These are phyloP conservation scores for Aspergillus transmontanensis DNA, from an alignment of 2,329 filamentous ascomycete genomes.

Conservation along the genomic window DNA sequence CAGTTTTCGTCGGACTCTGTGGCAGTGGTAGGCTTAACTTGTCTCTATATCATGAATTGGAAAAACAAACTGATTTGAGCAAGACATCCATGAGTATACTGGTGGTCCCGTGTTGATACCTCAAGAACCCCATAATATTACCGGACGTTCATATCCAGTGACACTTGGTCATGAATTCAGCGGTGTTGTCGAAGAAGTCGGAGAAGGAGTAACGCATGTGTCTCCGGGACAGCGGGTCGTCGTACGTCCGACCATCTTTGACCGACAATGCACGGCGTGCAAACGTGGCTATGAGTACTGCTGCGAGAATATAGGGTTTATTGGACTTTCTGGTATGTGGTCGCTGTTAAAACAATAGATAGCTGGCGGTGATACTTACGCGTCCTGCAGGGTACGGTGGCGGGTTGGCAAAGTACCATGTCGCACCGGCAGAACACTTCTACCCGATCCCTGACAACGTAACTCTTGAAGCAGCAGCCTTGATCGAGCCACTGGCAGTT, in stretches of 20 bases:
- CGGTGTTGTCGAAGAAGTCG: slow-evolving; percentile 62
- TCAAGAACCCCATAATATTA: slow-evolving; percentile 58
- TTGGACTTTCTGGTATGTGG: slow-evolving; percentile 49
- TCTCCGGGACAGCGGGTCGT: slow-evolving; percentile 47
- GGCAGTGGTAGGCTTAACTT: slow-evolving; percentile 27
- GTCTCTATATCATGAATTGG: not conserved
- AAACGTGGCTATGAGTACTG: slow-evolving; percentile 62
- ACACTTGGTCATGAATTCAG: slow-evolving; percentile 68
- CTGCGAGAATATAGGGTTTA: slow-evolving; percentile 60
- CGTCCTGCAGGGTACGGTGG: slow-evolving; percentile 28
- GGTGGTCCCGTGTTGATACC: slow-evolving; percentile 54
- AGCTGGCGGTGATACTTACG: not conserved
- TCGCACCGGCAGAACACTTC: slow-evolving; percentile 29
- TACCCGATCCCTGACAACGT: slow-evolving; percentile 27
- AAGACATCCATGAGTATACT: slow-evolving; percentile 57
- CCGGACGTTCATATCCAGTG: slow-evolving; percentile 59
- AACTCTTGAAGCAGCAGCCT: slow-evolving; percentile 52
- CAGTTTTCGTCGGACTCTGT: slow-evolving; percentile 40
- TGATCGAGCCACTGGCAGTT: slow-evolving; percentile 66
- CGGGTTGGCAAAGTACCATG: slow-evolving; percentile 30
- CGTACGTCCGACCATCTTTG: slow-evolving; percentile 55
- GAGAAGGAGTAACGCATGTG: slow-evolving; percentile 54
- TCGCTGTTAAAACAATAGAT: not conserved
- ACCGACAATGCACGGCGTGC: slow-evolving; percentile 42
- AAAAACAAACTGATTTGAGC: not conserved